Evolutionary conservation across 2,329 filamentous ascomycete genomes (phyloP).

Genomic region (Penicillium sp.): DNA sequence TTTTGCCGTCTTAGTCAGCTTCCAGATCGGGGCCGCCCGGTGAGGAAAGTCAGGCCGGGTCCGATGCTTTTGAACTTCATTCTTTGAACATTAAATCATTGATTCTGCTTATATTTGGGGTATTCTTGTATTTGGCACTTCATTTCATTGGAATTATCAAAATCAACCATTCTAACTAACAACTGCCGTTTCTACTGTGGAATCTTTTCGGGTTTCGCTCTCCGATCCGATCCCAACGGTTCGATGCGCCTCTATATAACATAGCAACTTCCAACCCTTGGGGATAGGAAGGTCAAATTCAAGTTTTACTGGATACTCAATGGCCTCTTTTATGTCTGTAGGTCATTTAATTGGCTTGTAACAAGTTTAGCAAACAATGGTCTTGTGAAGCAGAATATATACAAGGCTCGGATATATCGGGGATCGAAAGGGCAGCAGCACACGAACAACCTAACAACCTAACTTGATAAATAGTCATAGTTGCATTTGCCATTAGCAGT

Average conservation of each 20-base stretch:
- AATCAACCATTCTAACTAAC: background rate
- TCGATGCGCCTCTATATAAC: background rate
- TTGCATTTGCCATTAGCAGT: no score
- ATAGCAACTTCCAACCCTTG: background rate
- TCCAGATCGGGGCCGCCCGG: conserved; percentile 33
- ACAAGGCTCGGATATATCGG: background rate
- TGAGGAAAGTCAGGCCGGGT: conserved; percentile 21
- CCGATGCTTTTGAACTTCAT: conserved; percentile 1
- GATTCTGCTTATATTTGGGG: background rate
- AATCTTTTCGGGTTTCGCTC: background rate
- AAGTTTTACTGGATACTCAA: background rate
- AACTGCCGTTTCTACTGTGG: background rate
- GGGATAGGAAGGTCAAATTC: background rate
- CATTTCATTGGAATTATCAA: background rate
- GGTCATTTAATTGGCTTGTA: no score
- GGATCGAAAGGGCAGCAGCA: background rate
- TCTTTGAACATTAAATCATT: background rate
- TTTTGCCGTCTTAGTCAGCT: conserved; percentile 35
- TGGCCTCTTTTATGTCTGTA: background rate
- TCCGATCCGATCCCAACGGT: background rate
- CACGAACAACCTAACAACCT: background rate
- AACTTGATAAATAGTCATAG: background rate
- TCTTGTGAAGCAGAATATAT: background rate
- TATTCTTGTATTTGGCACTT: background rate
- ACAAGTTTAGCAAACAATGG: background rate